These are phyloP conservation scores for Ochromonas danica DNA, from an alignment of 108 stramenopile genomes.

Conservation along the genomic window DNA sequence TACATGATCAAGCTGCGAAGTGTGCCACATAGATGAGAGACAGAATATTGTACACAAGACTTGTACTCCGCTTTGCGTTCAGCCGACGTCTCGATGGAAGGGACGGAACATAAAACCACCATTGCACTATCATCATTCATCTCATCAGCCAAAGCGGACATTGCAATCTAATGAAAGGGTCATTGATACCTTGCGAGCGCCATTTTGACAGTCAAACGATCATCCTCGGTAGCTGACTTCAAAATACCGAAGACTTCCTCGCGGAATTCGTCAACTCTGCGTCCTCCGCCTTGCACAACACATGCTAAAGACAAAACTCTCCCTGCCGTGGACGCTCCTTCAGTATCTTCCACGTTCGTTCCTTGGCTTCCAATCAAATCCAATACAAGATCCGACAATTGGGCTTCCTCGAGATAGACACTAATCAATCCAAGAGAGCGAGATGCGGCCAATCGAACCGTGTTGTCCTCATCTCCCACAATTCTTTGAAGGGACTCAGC, in stretches of 20 bases:
- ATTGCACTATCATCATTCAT: too few species aligned
- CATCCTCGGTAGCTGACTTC: not conserved
- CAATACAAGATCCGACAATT: not conserved
- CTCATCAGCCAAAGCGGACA: not conserved
- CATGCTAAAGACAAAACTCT: not conserved
- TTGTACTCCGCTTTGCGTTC: not conserved
- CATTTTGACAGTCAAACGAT: not conserved
- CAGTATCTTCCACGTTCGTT: not conserved
- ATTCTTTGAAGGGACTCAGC: not conserved
- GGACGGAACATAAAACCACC: not conserved
- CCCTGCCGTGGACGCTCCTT: not conserved
- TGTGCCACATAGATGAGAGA: not conserved
- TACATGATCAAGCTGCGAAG: not conserved
- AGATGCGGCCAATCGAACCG: not conserved
- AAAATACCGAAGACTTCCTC: not conserved
- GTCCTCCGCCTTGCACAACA: not conserved
- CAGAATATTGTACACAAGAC: not conserved
- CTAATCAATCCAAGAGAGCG: not conserved
- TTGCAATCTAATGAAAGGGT: not conserved
- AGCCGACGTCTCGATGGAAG: not conserved
- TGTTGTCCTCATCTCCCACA: not conserved
- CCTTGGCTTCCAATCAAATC: not conserved
- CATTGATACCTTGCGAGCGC: not conserved
- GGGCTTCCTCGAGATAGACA: not conserved
- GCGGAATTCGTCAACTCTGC: not conserved